Conservation (phyloP, 169 alveolate genomes). For the Eimeria necatrix region DNA sequence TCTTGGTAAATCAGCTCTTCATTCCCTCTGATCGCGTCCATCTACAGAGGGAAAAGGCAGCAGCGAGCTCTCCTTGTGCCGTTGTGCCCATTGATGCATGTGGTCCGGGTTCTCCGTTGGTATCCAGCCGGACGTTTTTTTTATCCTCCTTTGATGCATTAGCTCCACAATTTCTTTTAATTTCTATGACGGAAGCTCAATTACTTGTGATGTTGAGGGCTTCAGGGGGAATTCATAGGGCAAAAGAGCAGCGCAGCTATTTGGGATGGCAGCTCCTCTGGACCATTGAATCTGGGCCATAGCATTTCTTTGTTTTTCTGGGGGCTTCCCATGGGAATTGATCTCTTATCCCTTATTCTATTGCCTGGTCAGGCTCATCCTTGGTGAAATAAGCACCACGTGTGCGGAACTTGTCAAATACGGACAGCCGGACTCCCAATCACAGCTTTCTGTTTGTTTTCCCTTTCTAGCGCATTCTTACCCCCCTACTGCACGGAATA, state of each 20-base stretch:
- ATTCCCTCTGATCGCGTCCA: background rate
- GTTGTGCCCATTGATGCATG: background rate
- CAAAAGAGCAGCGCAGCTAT: slow-evolving; percentile 16
- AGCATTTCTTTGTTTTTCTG: background rate
- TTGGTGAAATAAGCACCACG: no score
- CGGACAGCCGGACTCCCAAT: no score
- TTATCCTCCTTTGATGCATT: slow-evolving; percentile 13
- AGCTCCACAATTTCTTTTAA: background rate
- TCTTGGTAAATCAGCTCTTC: background rate
- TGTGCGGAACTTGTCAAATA: no score
- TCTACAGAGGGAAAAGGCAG: background rate
- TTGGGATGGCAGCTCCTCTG: slow-evolving; percentile 19
- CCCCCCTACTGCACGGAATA: no score
- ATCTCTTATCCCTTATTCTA: background rate
- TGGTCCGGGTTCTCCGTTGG: slow-evolving; percentile 34
- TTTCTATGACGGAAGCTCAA: background rate
- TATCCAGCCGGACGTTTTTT: background rate
- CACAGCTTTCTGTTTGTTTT: no score
- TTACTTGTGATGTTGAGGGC: background rate
- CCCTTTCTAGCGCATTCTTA: no score
- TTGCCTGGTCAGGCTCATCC: no score
- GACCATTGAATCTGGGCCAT: slow-evolving; percentile 23
- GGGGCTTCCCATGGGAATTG: no score
- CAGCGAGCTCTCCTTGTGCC: background rate
- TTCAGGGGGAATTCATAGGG: background rate